Conservation (phyloP, 345 rosid genomes). For the Streptanthus diversifolius region DNA sequence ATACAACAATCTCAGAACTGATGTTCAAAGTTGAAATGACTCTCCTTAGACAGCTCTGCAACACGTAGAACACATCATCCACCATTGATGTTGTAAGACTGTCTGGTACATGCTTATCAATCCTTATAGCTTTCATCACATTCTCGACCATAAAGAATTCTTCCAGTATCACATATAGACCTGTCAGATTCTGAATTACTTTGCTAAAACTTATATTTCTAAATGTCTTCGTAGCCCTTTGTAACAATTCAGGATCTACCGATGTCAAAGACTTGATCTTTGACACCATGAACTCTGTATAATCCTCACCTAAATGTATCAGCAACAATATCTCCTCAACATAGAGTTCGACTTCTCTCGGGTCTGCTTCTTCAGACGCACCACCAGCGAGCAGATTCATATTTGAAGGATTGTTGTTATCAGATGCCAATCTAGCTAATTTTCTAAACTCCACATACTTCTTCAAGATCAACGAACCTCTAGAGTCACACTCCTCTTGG, state of each 20-base stretch:
- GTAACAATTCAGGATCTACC: slow-evolving; percentile 79
- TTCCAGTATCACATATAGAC: slow-evolving; percentile 89
- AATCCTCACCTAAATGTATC: slow-evolving; percentile 92
- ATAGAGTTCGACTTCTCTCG: slow-evolving; percentile 79
- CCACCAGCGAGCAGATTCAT: slow-evolving; percentile 69
- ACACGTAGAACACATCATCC: slow-evolving; percentile 87
- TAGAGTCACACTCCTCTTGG: slow-evolving; percentile 94
- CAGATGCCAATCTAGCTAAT: slow-evolving; percentile 69
- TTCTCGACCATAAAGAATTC: slow-evolving; percentile 99
- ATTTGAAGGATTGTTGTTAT: slow-evolving; percentile 73
- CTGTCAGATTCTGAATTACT: slow-evolving; percentile 80
- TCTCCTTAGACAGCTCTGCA: slow-evolving; percentile 90
- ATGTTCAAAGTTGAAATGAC: slow-evolving; percentile 83
- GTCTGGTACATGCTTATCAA: slow-evolving; percentile 93
- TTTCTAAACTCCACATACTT: slow-evolving; percentile 91
- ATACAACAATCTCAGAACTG: slow-evolving; percentile 80
- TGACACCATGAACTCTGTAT: slow-evolving; percentile 84
- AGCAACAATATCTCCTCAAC: slow-evolving; percentile 77
- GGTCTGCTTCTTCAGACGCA: slow-evolving; percentile 82
- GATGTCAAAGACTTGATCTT: slow-evolving; percentile 85
- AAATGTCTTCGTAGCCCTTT: slow-evolving; percentile 82
- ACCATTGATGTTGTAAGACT: slow-evolving; percentile 96
- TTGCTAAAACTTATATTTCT: slow-evolving; percentile 79
- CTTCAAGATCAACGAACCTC: slow-evolving; percentile 75
- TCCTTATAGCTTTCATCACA: slow-evolving; percentile 86